A percentile compares a stretch with the other conserved stretches of the same genome.
Evolutionary conservation across 805 yeast species (phyloP).

Genomic region (Saccharomyces jurei): DNA sequence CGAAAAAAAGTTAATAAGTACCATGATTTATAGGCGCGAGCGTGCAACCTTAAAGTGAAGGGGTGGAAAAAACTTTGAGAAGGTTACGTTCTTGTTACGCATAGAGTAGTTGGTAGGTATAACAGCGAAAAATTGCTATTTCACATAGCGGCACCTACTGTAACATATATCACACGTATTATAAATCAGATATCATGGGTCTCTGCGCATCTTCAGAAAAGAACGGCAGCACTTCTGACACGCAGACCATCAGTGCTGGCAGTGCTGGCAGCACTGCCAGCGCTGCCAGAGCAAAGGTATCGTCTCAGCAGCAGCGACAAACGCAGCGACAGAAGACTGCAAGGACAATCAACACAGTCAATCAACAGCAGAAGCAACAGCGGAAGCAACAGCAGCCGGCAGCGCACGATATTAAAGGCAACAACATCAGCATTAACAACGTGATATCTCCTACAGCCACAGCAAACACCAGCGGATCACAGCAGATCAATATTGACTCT

Average conservation of each 20-base stretch:
- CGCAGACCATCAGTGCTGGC: neutral
- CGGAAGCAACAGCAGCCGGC: neutral
- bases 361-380: neutral
- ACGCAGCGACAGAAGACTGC: neutral
- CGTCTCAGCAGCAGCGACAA: neutral
- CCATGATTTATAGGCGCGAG: neutral
- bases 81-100: neutral
- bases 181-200: neutral
- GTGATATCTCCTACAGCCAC: neutral
- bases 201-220: neutral
- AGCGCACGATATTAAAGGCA: neutral
- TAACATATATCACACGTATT: neutral
- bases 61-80: neutral
- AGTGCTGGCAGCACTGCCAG: neutral
- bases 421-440: neutral
- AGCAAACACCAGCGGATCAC: neutral
- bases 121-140: neutral
- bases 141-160: neutral
- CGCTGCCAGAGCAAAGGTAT: neutral
- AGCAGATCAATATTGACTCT: neutral
- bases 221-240: neutral
- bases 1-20: neutral
- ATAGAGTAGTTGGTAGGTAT: neutral
- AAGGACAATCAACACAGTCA: neutral
- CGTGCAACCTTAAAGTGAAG: neutral